Conservation (phyloP, 371 early-diverging fungal genomes). For the Mucor sp. region DNA sequence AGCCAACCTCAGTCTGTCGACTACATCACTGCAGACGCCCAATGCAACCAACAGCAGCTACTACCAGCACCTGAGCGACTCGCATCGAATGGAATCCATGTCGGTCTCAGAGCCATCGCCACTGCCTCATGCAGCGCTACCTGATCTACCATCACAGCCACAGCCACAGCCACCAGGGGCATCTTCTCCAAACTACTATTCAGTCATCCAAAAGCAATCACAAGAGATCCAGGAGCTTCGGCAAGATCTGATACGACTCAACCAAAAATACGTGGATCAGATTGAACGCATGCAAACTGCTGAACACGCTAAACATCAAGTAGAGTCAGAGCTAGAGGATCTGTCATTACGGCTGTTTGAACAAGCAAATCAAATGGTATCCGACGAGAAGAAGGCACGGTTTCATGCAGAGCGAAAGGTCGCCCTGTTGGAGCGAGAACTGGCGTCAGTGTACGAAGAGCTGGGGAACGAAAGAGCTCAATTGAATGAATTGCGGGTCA, state of each 20-base stretch:
- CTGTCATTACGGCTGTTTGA: conserved; percentile 28
- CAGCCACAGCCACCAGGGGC: background rate
- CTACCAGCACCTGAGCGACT: background rate
- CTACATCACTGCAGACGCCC: background rate
- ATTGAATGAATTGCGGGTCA: conserved; percentile 17
- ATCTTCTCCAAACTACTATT: background rate
- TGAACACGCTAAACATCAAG: conserved; percentile 10
- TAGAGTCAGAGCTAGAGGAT: conserved; percentile 33
- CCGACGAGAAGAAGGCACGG: conserved; percentile 21
- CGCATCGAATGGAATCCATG: background rate
- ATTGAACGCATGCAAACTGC: conserved; percentile 9
- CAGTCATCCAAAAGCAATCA: conserved; percentile 17
- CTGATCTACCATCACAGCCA: background rate
- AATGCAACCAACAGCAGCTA: background rate
- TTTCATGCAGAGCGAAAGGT: conserved; percentile 12
- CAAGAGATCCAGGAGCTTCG: conserved; percentile 22
- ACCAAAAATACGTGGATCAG: conserved; percentile 19
- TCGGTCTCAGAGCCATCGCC: background rate
- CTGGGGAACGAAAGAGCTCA: conserved; percentile 20
- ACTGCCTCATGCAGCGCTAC: background rate
- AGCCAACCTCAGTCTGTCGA: background rate
- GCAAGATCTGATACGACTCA: conserved; percentile 13
- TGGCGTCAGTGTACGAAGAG: background rate
- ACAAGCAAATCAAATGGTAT: conserved; percentile 37
- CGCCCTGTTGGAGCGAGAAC: conserved; percentile 1